Evolutionary conservation across 2,329 filamentous ascomycete genomes (phyloP).

Genomic region (Diaporthe sp.): DNA sequence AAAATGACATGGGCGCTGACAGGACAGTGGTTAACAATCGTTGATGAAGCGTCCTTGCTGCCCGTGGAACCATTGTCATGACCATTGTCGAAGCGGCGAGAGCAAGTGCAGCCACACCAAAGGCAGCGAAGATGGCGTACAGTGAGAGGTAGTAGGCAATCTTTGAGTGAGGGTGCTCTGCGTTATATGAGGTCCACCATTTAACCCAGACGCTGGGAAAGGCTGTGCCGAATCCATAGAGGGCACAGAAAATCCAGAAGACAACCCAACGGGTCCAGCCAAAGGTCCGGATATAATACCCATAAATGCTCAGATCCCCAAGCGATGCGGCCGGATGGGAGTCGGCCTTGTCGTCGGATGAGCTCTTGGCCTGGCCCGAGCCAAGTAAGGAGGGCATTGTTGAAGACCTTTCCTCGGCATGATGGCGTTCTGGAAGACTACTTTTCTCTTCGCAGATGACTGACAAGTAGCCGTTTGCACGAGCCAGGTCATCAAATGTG

Average conservation of each 20-base stretch:
- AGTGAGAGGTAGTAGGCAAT: neutral
- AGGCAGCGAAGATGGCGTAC: neutral
- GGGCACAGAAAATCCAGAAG: neutral
- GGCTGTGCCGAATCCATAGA: neutral
- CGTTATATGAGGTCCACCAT: neutral
- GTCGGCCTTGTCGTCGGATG: neutral
- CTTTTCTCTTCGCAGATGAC: neutral
- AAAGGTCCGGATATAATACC: neutral
- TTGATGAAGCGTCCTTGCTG: neutral
- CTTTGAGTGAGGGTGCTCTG: neutral
- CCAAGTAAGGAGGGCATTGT: neutral
- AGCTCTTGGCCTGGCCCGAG: neutral
- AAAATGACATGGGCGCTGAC: neutral
- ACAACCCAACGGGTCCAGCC: neutral
- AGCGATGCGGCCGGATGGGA: neutral
- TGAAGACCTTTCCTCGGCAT: neutral
- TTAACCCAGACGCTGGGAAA: neutral
- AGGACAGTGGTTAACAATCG: neutral
- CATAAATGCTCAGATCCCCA: neutral
- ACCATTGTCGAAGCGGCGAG: neutral
- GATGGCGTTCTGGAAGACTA: neutral
- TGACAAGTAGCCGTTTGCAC: neutral
- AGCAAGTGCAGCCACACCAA: neutral
- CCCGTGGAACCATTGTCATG: neutral
- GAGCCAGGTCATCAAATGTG: neutral